Evolutionary conservation across 352 stramenopile genomes (phyloP), one percentile per base, ranked within the genome.

Genomic region (Saprolegnia diclina): DNA sequence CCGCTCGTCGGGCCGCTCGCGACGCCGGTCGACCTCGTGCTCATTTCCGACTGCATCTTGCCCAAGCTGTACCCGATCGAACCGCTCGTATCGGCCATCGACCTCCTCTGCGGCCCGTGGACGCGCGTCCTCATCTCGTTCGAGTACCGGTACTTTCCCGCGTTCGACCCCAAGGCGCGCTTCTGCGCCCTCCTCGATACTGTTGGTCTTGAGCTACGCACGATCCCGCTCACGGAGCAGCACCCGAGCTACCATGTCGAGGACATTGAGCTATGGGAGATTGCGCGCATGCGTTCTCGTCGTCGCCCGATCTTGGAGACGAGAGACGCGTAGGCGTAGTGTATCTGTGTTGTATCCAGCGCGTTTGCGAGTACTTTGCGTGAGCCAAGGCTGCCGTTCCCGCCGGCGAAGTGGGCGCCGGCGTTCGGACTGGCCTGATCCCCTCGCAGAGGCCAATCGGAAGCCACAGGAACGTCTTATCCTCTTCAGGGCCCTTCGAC

Each of bases 41-140:
- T 98, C 10, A 88, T 97, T 46, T 96, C 94, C 1, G 94, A 99
- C 74, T 98, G 94, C 75, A 95, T 99, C 29, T 72, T 99, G 6
- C 95, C 95, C n/a, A 88, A 96, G 38, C 74, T 99, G 32, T 99
- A 98, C 77, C 93, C 95, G 0, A 96, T 99, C 57, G 91, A 96
- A 63, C 94, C 95, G 1, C 85, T 98, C 26, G 90, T 98, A 7
- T 80, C 90, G 32, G 93, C 90, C 11, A 81, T 98, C 45, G 80
- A 85, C 48, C 74, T 85, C 35, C 81, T 98, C 32, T 62, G 81
- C 29, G 76, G 72, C 14, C 69, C 72, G 29, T 71, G 82, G 22
- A 91, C 85, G 14, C 79, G 54, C 0, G 76, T 93, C 24, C 65
- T 96, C 44, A 88, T 97, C 63, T 94, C 87, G 35, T 96, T 92